Evolutionary conservation across 2,329 filamentous ascomycete species (phyloP).

Genomic region (Fusarium pseudonygamai): DNA sequence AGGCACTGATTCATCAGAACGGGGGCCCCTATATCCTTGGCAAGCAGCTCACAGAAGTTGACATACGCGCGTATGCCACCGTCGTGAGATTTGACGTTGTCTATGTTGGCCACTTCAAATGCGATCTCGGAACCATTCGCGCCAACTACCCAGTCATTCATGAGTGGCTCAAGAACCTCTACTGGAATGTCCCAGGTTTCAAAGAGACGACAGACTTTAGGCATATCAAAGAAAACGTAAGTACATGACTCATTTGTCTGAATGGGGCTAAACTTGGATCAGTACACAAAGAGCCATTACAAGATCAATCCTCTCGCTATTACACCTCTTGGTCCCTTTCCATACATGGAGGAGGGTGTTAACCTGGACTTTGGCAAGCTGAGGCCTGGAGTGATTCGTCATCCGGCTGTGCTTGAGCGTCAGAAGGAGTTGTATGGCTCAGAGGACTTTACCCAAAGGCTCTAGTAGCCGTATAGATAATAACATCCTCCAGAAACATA

Average conservation of each 20-base stretch:
- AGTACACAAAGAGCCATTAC: constrained; percentile 43
- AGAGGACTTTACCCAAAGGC: background rate
- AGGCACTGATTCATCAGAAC: constrained; percentile 60
- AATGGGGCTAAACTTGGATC: background rate
- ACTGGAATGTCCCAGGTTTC: constrained; percentile 68
- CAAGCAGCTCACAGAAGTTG: constrained; percentile 71
- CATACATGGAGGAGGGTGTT: constrained; percentile 36
- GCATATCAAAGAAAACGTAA: constrained; percentile 71
- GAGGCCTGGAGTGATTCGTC: constrained; percentile 31
- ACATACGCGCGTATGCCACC: constrained; percentile 73
- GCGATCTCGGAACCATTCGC: constrained; percentile 70
- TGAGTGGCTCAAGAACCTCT: constrained; percentile 73
- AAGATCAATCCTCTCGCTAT: constrained; percentile 43
- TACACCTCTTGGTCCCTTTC: constrained; percentile 42
- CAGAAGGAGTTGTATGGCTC: constrained; percentile 37
- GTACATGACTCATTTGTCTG: background rate
- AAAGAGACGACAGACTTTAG: constrained; percentile 69
- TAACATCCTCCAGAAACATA: background rate
- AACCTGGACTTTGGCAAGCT: constrained; percentile 34
- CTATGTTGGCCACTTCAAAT: constrained; percentile 73
- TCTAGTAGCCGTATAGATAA: background rate
- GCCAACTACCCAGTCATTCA: constrained; percentile 73
- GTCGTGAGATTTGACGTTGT: constrained; percentile 73
- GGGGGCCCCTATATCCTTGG: constrained; percentile 70
- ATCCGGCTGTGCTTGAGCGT: constrained; percentile 38